These are phyloP conservation scores for Pseudomonodictys pantanalensis DNA, from an alignment of 495 filamentous ascomycete genomes.

Conservation along the genomic window DNA sequence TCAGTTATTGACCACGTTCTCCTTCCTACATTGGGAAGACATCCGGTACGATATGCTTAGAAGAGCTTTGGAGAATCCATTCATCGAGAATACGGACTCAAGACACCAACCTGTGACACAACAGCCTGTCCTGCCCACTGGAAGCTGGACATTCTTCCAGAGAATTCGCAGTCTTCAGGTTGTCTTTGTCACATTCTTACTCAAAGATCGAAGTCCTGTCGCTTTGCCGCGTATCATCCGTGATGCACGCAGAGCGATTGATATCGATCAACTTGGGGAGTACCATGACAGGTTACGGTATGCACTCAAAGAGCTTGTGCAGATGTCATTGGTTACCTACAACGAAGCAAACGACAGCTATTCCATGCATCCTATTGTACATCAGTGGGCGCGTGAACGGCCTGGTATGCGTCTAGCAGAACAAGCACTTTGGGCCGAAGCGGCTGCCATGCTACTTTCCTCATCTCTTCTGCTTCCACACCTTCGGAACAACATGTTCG, in stretches of 20 bases:
- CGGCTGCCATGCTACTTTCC: conserved; percentile 34
- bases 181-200: background rate
- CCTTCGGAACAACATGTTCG: conserved; percentile 25
- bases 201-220: conserved; percentile 15
- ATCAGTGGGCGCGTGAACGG: conserved; percentile 44
- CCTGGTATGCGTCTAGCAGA: conserved; percentile 37
- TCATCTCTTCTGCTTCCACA: conserved; percentile 37
- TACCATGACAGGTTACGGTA: conserved; percentile 30
- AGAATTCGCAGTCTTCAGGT: no score
- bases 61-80: background rate
- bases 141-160: no score
- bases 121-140: no score
- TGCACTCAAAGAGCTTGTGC: conserved; percentile 35
- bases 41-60: conserved; percentile 9
- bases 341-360: conserved; percentile 37
- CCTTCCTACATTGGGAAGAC: conserved; percentile 5
- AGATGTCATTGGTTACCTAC: conserved; percentile 38
- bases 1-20: background rate
- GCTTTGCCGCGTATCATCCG: conserved; percentile 33
- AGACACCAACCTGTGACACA: background rate
- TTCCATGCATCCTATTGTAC: conserved; percentile 46
- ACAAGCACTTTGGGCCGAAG: conserved; percentile 45
- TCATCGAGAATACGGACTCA: conserved; percentile 2
- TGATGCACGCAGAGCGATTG: conserved; percentile 12
- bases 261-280: conserved; percentile 23